Evolutionary conservation across 768 basidiomycete species (phyloP), one percentile per base, ranked within the genome.

Genomic region (Psilocybe subaeruginosa): DNA sequence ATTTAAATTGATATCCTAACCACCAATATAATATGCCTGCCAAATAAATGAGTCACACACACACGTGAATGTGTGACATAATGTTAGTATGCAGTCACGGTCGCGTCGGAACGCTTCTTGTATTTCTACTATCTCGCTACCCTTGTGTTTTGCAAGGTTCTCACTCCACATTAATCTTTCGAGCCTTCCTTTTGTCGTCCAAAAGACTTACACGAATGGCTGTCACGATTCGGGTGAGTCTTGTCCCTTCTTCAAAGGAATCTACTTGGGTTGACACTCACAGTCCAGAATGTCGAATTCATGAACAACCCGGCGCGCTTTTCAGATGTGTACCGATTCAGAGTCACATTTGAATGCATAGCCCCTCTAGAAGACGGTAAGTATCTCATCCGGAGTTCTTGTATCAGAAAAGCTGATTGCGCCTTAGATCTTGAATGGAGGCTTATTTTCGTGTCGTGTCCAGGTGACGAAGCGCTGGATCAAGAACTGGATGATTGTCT

Each of bases 401-500:
- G 27, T 51, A 47, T 47, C 8, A 8, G 30, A 33, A 3, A 16
- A 17, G 14, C 17, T 51, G 23, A 56, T 43, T 7, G 46, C 17
- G 39, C 8, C 17, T 27, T 58, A 97, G 97, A 99, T 76, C 87
- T 99, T 64, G 97, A 99, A 74, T 99, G 97, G 97, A 89, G 89
- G 66, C 89, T 99, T 66, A 95, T 97, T 49, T 99, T 97, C 73
- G 97, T 99, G 55, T 94, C 97, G 1, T 94, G 91, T 3, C 96
- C 97, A 0, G 95, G 90, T 8, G 85, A 92, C 72, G 92, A 94
- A 69, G 88, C 91, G 43, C 90, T 91, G 52, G 97, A 99, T 74
- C 97, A 99, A 73, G 97, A 99, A 73, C 85, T 99, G 23, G 97
- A 99, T 75, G 93, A 94, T 70, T 98, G 95, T 74, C 89, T 98